phyloP scores from a whole-genome alignment of 495 filamentous ascomycete species.

The Lasiosphaeriaceae sp. region DNA sequence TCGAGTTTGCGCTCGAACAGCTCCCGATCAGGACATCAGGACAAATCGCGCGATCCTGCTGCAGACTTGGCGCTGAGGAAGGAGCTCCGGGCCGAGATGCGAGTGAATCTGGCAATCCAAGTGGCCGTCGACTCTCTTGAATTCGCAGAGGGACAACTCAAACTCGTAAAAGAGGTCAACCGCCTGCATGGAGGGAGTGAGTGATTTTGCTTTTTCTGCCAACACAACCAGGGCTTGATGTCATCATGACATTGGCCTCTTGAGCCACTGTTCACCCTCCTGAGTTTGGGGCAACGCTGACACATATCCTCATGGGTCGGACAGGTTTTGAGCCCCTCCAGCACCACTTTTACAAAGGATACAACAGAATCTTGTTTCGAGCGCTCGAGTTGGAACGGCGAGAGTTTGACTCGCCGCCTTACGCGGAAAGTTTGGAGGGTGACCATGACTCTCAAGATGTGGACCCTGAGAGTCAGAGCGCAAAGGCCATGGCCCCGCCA shows the following conservation, averaged over 20 bases:
- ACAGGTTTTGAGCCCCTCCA: slow-evolving; percentile 19
- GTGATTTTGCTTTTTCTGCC: background rate
- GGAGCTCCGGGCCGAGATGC: slow-evolving; percentile 27
- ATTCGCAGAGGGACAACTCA: slow-evolving; percentile 28
- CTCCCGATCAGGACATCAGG: background rate
- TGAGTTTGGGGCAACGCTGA: no score
- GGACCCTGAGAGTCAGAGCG: background rate
- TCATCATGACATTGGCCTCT: background rate
- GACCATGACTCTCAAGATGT: background rate
- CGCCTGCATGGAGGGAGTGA: slow-evolving; percentile 19
- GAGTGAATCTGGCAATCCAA: slow-evolving; percentile 30
- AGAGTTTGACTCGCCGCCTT: slow-evolving; percentile 16
- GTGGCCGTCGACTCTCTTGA: slow-evolving; percentile 30
- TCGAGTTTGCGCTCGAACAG: background rate
- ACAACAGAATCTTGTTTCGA: slow-evolving; percentile 24
- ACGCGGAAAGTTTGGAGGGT: background rate
- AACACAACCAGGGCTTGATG: background rate
- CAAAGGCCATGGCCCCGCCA: background rate
- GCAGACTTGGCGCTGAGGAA: slow-evolving; percentile 14
- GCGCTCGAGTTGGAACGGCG: slow-evolving; percentile 25
- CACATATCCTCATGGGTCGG: background rate
- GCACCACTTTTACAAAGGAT: slow-evolving; percentile 28
- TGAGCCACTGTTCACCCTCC: no score
- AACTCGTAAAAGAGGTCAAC: slow-evolving; percentile 25
- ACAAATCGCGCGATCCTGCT: background rate